Conservation (phyloP, 495 filamentous ascomycete species). For the Corynascus novoguineensis region DNA sequence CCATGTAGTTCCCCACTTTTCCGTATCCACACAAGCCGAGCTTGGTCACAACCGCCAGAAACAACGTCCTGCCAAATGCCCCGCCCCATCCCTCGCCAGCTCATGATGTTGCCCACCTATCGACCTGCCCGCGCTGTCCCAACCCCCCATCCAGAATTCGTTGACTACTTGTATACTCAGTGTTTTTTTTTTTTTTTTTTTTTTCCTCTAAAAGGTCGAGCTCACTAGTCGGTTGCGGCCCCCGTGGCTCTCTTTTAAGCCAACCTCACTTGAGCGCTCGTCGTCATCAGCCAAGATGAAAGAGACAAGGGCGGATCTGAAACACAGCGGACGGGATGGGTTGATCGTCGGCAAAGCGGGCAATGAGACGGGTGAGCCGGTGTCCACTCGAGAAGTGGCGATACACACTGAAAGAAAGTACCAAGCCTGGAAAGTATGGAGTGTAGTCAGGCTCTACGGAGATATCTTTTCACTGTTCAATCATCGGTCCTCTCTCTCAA, state of each 20-base stretch:
- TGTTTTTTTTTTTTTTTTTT: too few species aligned
- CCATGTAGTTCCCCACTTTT: background rate
- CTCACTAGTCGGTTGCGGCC: too few species aligned
- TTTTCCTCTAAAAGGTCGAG: too few species aligned
- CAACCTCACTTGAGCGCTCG: background rate
- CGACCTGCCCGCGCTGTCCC: too few species aligned
- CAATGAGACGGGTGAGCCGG: background rate
- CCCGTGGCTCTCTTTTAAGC: too few species aligned
- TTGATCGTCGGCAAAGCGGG: background rate
- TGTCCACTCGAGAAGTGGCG: too few species aligned
- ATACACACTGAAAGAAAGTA: background rate
- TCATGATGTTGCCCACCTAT: background rate
- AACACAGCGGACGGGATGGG: slow-evolving; percentile 2
- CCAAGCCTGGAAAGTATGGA: too few species aligned
- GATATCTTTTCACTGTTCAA: background rate
- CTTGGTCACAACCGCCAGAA: slow-evolving; percentile 9
- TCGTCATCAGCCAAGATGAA: background rate
- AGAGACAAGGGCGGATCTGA: slow-evolving; percentile 3
- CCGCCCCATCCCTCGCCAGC: background rate
- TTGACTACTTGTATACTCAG: too few species aligned
- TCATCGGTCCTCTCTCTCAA: too few species aligned
- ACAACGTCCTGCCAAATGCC: background rate
- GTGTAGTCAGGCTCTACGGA: too few species aligned
- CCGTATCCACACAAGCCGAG: background rate
- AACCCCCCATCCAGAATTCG: too few species aligned